Evolutionary conservation across 148 eudicot genomes (phyloP).

Genomic region (Fallopia convolvulus): DNA sequence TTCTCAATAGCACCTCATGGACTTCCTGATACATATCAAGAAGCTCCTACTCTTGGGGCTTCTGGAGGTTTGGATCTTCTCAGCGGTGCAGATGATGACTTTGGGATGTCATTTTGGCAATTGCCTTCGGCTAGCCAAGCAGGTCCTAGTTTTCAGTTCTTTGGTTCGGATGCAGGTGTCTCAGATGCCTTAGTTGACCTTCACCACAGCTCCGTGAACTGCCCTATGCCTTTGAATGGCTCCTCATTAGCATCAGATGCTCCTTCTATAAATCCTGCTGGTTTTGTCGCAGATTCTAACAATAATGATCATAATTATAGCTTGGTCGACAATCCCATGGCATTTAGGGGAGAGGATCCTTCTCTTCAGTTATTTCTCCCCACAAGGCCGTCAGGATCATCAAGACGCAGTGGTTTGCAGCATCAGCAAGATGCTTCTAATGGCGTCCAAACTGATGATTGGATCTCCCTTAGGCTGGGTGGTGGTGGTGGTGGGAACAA

Average conservation of each 20-base stretch:
- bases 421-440: conserved; percentile 49
- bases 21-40: conserved; percentile 53
- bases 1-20: conserved; percentile 36
- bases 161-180: conserved; percentile 64
- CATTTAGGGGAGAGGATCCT: conserved; percentile 59
- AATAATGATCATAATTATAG: conserved; percentile 47
- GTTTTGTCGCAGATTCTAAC: conserved; percentile 36
- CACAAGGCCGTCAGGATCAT: conserved; percentile 54
- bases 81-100: conserved; percentile 51
- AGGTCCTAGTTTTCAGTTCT: conserved; percentile 64
- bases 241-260: conserved; percentile 44
- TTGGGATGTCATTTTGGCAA: conserved; percentile 58
- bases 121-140: conserved; percentile 56
- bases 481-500: conserved; percentile 39
- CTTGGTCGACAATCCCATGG: conserved; percentile 55
- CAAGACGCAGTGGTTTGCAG: conserved; percentile 37
- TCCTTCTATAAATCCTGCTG: conserved; percentile 35
- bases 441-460: conserved; percentile 57
- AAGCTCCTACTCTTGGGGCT: conserved; percentile 43
- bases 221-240: conserved; percentile 50
- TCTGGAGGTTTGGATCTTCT: conserved; percentile 61
- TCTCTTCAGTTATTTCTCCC: conserved; percentile 80
- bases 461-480: conserved; percentile 93
- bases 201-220: conserved; percentile 40
- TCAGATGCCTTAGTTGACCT: conserved; percentile 45